Conservation (phyloP, 1,284 basidiomycete species). For the Ganoderma lucidum region DNA sequence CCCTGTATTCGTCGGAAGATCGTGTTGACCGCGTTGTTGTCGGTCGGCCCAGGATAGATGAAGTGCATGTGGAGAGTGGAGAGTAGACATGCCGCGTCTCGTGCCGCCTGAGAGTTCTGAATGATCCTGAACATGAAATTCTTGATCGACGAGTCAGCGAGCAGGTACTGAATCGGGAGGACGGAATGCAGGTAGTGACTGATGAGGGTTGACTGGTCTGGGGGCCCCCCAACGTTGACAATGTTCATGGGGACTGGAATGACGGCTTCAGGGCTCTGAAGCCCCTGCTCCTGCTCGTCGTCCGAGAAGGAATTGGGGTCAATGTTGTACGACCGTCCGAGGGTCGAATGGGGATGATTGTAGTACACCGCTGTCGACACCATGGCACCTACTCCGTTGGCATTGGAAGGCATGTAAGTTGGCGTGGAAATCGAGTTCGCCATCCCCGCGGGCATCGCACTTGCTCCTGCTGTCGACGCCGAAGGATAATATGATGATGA, state of each 20-base stretch:
- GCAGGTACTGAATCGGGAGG: conserved; percentile 70
- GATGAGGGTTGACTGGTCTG: conserved; percentile 46
- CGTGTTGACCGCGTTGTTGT: conserved; percentile 29
- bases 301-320: conserved; percentile 31
- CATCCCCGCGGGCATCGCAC: conserved; percentile 29
- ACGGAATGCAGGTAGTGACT: conserved; percentile 58
- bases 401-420: conserved; percentile 22
- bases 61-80: conserved; percentile 57
- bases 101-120: conserved; percentile 47
- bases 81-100: conserved; percentile 66
- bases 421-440: conserved; percentile 25
- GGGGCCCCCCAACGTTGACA: conserved; percentile 38
- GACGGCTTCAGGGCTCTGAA: conserved; percentile 27
- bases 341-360: conserved; percentile 31
- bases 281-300: conserved; percentile 32
- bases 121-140: conserved; percentile 57
- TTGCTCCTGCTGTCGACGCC: conserved; percentile 24
- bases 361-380: conserved; percentile 22
- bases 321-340: conserved; percentile 38
- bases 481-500: conserved; percentile 33
- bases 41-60: conserved; percentile 35
- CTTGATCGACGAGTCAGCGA: conserved; percentile 57
- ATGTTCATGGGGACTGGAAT: conserved; percentile 32
- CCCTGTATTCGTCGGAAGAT: conserved; percentile 46
- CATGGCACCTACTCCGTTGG: neutral